Percentiles rank a stretch among this genome's conserved stretches.
These are phyloP conservation scores for Suillus cothurnatus DNA, from an alignment of 768 basidiomycete species.

Conservation along the genomic window DNA sequence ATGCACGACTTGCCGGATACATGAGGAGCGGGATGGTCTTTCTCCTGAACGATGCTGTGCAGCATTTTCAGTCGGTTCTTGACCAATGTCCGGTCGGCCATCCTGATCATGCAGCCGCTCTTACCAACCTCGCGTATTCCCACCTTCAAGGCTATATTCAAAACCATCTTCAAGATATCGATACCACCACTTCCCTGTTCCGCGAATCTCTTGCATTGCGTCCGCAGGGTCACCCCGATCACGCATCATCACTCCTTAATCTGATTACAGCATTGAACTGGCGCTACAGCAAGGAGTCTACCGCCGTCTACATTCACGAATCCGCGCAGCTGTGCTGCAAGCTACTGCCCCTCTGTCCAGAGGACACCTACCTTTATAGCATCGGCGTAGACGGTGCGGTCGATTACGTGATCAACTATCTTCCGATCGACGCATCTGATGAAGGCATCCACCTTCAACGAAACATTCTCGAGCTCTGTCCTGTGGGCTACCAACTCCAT, in stretches of 20 bases:
- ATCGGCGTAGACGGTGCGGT: background rate
- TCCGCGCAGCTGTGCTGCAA: background rate
- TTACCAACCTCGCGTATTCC: conserved; percentile 4
- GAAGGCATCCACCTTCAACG: conserved; percentile 1
- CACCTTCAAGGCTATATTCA: background rate
- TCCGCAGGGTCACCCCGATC: conserved; percentile 12
- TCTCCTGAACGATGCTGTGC: background rate
- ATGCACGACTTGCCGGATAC: background rate
- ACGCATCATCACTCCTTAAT: conserved; percentile 7
- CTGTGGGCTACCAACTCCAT: background rate
- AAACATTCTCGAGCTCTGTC: background rate
- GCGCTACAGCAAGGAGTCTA: conserved; percentile 11
- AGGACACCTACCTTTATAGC: background rate
- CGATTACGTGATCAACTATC: background rate
- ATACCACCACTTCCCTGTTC: background rate
- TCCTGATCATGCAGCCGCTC: background rate
- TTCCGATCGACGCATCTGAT: background rate
- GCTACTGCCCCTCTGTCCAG: background rate
- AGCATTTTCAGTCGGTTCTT: background rate
- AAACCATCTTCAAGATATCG: background rate
- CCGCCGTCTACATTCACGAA: conserved; percentile 19
- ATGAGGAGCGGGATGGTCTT: background rate
- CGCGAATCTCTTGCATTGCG: conserved; percentile 10
- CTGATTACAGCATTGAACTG: conserved; percentile 13
- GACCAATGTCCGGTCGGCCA: background rate